A percentile compares a stretch with the other conserved stretches of the same genome.
These are phyloP conservation scores for Daldinia sp. DNA, from an alignment of 2,329 filamentous ascomycete species.

Conservation along the genomic window DNA sequence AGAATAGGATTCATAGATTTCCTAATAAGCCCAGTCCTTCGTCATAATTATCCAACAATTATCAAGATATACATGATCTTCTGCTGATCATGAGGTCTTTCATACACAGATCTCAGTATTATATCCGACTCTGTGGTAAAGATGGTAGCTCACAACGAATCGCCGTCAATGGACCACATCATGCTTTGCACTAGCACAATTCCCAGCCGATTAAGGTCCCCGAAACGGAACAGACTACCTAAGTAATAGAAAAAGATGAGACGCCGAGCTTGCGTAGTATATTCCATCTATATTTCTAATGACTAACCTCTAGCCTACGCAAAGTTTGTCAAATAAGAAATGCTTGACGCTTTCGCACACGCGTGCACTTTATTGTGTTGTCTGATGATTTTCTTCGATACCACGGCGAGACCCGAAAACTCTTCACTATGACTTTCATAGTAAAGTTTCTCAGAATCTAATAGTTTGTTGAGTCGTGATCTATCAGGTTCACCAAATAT, in stretches of 20 bases:
- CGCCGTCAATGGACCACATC: conserved; percentile 29
- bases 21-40: neutral
- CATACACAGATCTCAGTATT: neutral
- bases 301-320: conserved; percentile 3
- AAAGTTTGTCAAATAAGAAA: conserved; percentile 21
- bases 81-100: neutral
- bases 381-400: conserved; percentile 12
- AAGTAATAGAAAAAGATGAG: conserved; percentile 16
- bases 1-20: conserved; percentile 7
- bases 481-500: conserved; percentile 3
- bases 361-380: conserved; percentile 3
- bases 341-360: conserved; percentile 14
- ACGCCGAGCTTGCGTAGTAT: conserved; percentile 25
- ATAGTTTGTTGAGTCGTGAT: conserved; percentile 15
- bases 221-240: conserved; percentile 26
- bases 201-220: conserved; percentile 28
- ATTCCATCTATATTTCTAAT: conserved; percentile 25
- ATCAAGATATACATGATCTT: neutral
- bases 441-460: conserved; percentile 12
- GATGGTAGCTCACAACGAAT: conserved; percentile 26
- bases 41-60: neutral
- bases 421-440: conserved; percentile 11
- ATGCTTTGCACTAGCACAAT: conserved; percentile 33
- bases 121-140: conserved; percentile 27
- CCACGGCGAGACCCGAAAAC: conserved; percentile 12